Base-by-base conservation (phyloP, 164 flowering plant species). In the Vitis labrusca region DNA sequence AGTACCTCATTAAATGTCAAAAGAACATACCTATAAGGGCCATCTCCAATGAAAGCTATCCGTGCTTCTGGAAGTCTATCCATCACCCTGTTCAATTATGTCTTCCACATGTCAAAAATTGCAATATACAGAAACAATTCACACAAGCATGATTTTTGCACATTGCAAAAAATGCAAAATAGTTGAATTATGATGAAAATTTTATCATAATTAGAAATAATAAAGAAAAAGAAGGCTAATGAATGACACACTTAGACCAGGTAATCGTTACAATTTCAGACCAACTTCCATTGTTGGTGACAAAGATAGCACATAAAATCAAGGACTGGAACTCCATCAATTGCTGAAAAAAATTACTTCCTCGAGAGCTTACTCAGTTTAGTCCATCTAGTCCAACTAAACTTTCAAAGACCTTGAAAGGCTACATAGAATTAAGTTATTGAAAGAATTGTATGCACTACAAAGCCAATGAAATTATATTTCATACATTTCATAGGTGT, bases 31-130 rank as follows among this genome's bases (percentile, higher is more conserved):
- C 97, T 88, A 72, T 95, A 89, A 16, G 99, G 99, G 5, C 99
- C 99, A 83, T 95, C 99, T 66, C 99, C 99, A 73, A 95, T 82
- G 62, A 95, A 90, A 67, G 99, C 99, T 65, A 96, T 91, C 60
- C 98, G 83, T 30, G 85, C 98, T 62, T 85, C 90, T 27, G 98
- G 99, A 69, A 96, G 84, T 69, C 76, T 80, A 61, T 93, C 98
- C 99, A 96, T 91, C 73, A 93, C 83, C 68, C 99, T 96, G 91
- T 69, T 62, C 72, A 74, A 78, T 64, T 57, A 75, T 50, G 32
- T 54, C n/a, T 48, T 51, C 73, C 66, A 74, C 49, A 71, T 65
- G 68, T 79, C 65, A 76, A 56, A 29, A 12, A 13, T 12, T n/a
- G 56, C 54, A 73, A 64, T 16, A 65, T 17, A 67, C 4, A 55